Evolutionary conservation across 2,329 filamentous ascomycete genomes (phyloP).

Genomic region (Neofusicoccum kwambonambiense): DNA sequence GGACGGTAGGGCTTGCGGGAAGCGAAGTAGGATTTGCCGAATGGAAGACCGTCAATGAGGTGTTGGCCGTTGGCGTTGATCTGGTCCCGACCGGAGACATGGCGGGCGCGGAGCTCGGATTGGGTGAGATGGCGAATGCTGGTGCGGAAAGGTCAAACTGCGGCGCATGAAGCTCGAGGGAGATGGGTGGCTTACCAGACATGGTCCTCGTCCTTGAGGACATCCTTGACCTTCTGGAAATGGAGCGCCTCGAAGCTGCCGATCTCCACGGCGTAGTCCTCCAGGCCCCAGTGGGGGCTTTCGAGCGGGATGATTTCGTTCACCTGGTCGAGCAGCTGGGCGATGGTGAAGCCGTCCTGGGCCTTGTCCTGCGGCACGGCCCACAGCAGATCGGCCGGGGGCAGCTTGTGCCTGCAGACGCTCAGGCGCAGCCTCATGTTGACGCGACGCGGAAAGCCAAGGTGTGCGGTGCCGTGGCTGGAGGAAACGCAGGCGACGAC

Average conservation of each 20-base stretch:
- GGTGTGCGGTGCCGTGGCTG: not conserved
- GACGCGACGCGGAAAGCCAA: not conserved
- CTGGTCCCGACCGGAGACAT: slow-evolving; percentile 74
- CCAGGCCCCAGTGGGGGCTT: slow-evolving; percentile 76
- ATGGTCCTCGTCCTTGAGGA: slow-evolving; percentile 81
- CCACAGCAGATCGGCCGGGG: slow-evolving; percentile 39
- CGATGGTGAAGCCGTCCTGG: slow-evolving; percentile 56
- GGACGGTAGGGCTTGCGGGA: slow-evolving; percentile 64
- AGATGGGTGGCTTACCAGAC: slow-evolving; percentile 59
- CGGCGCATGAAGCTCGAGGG: not conserved
- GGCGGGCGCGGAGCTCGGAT: slow-evolving; percentile 70
- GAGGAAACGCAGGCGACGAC: not conserved
- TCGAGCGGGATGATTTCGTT: slow-evolving; percentile 82
- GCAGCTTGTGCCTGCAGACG: slow-evolving; percentile 37
- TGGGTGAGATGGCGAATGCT: slow-evolving; percentile 77
- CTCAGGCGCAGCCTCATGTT: slow-evolving; percentile 38
- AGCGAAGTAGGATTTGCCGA: slow-evolving; percentile 65
- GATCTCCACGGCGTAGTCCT: slow-evolving; percentile 86
- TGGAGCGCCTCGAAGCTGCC: slow-evolving; percentile 81
- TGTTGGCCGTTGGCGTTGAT: slow-evolving; percentile 77
- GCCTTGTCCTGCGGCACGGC: slow-evolving; percentile 33
- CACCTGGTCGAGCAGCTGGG: slow-evolving; percentile 73
- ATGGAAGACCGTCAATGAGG: slow-evolving; percentile 80
- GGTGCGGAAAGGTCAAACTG: not conserved
- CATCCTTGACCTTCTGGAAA: slow-evolving; percentile 67